A percentile compares a stretch with the other conserved stretches of the same genome.
phyloP scores from a whole-genome alignment of 352 stramenopile genomes.

The Phytopythium kandeliae region DNA sequence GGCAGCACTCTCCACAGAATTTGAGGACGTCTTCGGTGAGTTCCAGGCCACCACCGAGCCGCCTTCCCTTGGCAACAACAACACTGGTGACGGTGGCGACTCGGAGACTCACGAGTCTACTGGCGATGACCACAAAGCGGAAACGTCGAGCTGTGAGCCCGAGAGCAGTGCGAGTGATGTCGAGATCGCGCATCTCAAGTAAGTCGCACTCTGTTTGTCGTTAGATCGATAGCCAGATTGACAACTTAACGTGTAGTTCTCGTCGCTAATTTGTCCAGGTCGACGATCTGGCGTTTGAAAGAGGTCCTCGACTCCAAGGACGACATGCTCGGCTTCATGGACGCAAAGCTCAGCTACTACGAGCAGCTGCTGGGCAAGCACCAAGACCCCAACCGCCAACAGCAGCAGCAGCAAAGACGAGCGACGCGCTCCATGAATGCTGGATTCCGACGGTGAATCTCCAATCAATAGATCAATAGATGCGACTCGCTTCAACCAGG shows the following conservation, averaged over 20 bases:
- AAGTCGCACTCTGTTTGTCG: constrained; percentile 4
- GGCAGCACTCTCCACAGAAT: not conserved
- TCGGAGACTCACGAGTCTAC: not conserved
- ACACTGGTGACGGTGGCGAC: not conserved
- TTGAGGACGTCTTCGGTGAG: constrained; percentile 1
- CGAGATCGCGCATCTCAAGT: constrained; percentile 21
- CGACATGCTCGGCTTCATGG: constrained; percentile 48
- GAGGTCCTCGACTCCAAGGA: constrained; percentile 52
- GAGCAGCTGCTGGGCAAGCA: constrained; percentile 16
- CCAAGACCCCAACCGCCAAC: not conserved
- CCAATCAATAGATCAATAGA: no score
- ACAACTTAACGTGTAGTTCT: not conserved
- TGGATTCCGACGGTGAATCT: not conserved
- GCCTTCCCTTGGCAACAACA: not conserved
- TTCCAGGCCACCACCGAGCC: not conserved
- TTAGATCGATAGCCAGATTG: no score
- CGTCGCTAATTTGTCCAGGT: constrained; percentile 15
- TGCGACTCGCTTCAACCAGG: not conserved
- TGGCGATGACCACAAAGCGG: not conserved
- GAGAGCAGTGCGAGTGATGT: not conserved
- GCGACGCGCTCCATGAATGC: not conserved
- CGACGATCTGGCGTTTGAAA: constrained; percentile 49
- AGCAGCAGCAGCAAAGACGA: not conserved
- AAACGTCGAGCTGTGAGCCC: not conserved
- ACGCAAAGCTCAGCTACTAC: constrained; percentile 44